Percentiles rank a stretch among this genome's conserved stretches.
Conservation (phyloP, 495 filamentous ascomycete species). For the Aspergillus bertholletiae region DNA sequence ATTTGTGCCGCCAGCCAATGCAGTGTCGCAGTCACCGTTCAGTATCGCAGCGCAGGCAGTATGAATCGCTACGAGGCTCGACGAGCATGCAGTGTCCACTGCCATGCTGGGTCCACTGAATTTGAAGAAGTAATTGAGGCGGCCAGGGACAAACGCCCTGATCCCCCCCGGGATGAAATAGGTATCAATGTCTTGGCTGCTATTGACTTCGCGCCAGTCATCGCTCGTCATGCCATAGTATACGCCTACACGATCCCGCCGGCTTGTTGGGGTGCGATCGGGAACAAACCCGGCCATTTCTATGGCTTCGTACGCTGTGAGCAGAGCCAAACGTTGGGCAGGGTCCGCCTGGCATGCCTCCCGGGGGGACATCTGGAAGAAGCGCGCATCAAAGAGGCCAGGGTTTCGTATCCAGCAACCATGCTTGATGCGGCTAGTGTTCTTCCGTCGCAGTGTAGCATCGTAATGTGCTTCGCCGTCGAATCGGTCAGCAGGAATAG, state of each 20-base stretch:
- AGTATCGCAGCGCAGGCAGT: slow-evolving; percentile 76
- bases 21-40: slow-evolving; percentile 78
- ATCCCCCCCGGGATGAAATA: slow-evolving; percentile 90
- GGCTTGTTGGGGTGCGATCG: slow-evolving; percentile 76
- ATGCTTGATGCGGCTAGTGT: slow-evolving; percentile 75
- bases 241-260: slow-evolving; percentile 75
- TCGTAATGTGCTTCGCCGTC: slow-evolving; percentile 74
- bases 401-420: slow-evolving; percentile 86
- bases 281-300: slow-evolving; percentile 91
- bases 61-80: slow-evolving; percentile 76
- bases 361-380: slow-evolving; percentile 95
- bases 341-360: slow-evolving; percentile 85
- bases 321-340: slow-evolving; percentile 76
- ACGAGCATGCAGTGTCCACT: slow-evolving; percentile 87
- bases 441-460: slow-evolving; percentile 70
- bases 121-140: slow-evolving; percentile 83
- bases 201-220: slow-evolving; percentile 87
- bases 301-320: slow-evolving; percentile 83
- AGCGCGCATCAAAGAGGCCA: slow-evolving; percentile 76
- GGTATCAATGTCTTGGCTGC: slow-evolving; percentile 82
- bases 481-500: slow-evolving; percentile 67
- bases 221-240: slow-evolving; percentile 91
- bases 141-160: slow-evolving; percentile 80
- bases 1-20: slow-evolving; percentile 77
- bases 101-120: slow-evolving; percentile 81